These are phyloP conservation scores for Brassica napus DNA, from an alignment of 345 rosid species.

Conservation along the genomic window DNA sequence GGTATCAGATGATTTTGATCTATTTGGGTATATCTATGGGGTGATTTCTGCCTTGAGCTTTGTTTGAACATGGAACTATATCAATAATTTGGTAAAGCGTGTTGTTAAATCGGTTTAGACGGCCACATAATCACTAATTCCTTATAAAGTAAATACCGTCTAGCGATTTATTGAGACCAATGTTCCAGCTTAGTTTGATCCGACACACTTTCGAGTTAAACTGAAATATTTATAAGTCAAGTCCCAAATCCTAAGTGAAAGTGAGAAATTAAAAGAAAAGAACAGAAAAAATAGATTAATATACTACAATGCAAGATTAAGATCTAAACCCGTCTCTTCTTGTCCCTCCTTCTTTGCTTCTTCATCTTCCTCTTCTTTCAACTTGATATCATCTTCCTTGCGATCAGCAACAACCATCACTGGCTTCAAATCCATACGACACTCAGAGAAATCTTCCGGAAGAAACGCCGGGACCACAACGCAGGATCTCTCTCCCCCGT, in stretches of 20 bases:
- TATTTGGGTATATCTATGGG: background rate
- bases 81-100: background rate
- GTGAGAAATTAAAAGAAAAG: background rate
- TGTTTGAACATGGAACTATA: background rate
- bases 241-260: constrained; percentile 16
- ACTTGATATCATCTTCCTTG: constrained; percentile 9
- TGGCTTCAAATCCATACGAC: constrained; percentile 18
- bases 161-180: background rate
- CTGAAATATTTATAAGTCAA: background rate
- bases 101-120: background rate
- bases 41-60: background rate
- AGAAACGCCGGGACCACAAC: constrained; percentile 35
- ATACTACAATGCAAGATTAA: constrained; percentile 33
- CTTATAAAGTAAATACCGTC: background rate
- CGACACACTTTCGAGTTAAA: background rate
- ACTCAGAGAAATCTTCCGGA: constrained; percentile 33
- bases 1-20: background rate
- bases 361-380: constrained; percentile 8
- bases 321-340: constrained; percentile 37
- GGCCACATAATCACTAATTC: background rate
- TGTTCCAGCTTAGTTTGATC: background rate
- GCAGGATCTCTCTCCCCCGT: constrained; percentile 24
- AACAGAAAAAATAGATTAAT: background rate
- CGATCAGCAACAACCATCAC: constrained; percentile 15
- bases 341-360: background rate